Base-by-base conservation (phyloP, 2,329 filamentous ascomycete species). In the Periglandula ipomoeae region DNA sequence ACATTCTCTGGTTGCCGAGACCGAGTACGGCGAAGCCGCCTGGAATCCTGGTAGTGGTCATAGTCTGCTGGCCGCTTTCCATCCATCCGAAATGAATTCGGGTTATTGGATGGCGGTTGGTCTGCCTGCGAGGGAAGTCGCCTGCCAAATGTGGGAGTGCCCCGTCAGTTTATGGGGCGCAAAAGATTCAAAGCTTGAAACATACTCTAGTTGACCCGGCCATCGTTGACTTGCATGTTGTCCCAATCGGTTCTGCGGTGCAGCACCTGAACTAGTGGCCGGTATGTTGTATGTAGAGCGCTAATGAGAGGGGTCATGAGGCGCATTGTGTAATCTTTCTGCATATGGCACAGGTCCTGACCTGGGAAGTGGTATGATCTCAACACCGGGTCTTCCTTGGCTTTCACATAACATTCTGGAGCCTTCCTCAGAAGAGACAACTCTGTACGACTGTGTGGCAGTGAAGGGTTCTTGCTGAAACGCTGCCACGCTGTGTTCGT, bases 1-100 rank as follows among this genome's bases (percentile, higher is more conserved):
- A 65, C 55, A 34, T 64, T 53, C 26, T 61, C 61, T 10, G 53
- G 54, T 44, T 52, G 55, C 23, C 53, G 56, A 13, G 54, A 52
- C 45, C 56, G 57, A 19, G 48, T 15, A 32, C 49, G 49, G 26
- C 40, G 41, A 8, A 30, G 32, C 17, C 45, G 45, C 20, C 22
- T 17, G 20, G 13, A n/a, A 41, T 41, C 24, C 19, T 50, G 38
- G 39, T 47, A 48, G 23, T 48, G 41, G 23, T 45, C 49, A 48
- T 50, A 40, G 17, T 32, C 41, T 10, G 45, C 45, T 27, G 42
- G 42, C 15, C 49, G 41, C 40, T 51, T 51, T 10, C 46, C 49
- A 26, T 45, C 42, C 10, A 23, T 4, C 23, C 46, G 46, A 39
- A 46, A 46, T 11, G 32, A 32, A 27, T 6, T 30, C n/a, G 22